Evolutionary conservation across 2,329 filamentous ascomycete species (phyloP), one percentile per base, ranked within the genome.

Genomic region (Fusarium proliferatum): DNA sequence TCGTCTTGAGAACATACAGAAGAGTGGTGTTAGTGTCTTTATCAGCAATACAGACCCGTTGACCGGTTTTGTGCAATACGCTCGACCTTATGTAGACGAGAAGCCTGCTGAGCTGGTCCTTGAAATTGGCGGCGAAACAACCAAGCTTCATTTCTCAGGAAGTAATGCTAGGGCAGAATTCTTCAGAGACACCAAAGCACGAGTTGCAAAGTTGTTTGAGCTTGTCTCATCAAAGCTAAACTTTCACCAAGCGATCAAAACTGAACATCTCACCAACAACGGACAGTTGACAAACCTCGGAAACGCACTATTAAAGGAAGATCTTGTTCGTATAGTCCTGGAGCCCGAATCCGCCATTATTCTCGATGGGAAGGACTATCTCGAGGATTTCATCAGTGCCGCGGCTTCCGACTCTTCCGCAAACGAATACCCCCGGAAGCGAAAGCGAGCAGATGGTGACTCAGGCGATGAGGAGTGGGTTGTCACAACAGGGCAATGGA

Each of bases 31-130:
- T 52, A 90, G 90, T 21, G 88, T 96, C 72, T 84, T 84, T 2
- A 81, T 83, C 13, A 91, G 74, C 68, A 34, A 70, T 64, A 23
- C 65, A 45, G 75, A 76, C 7, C 76, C 81, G 38, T 61, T 82
- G 36, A 77, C 80, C 21, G 83, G 82, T 45, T 93, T 89, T 86
- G 90, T 97, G 34, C 90, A 90, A 72, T 98, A 98, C 77, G 90
- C 93, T 19, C 90, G 96, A 10, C 96, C 96, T 0, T 97, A 92
- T 77, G 91, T 94, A n/a, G 95, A 98, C 80, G 90, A 94, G 60
- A 86, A 86, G 28, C 83, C 92, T 0, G 87, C 90, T 67, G 93
- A 95, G 79, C 87, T 98, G 28, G 87, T 98, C 33, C 84, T 98
- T 5, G 94, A 98, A 80, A 92, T 97, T 56, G 90, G 91, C 23